Conservation (phyloP, 805 yeast species). For the Pichia manshurica region DNA sequence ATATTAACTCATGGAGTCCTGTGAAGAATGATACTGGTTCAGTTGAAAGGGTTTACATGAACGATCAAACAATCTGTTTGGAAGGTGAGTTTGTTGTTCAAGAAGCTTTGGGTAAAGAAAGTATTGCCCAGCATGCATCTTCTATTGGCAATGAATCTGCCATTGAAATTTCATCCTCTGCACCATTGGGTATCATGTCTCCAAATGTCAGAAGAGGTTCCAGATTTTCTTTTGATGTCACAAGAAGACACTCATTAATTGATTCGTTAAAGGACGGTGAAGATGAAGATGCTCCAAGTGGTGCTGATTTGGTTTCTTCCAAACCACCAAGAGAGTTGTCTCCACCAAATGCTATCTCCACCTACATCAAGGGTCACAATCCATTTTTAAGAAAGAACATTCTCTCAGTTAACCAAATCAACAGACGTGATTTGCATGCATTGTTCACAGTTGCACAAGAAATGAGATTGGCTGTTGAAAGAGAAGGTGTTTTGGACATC, state of each 20-base stretch:
- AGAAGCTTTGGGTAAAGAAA: slow-evolving; percentile 58
- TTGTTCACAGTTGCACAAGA: slow-evolving; percentile 97
- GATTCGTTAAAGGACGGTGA: slow-evolving; percentile 22
- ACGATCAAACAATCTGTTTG: slow-evolving; percentile 72
- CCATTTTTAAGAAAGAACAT: slow-evolving; percentile 87
- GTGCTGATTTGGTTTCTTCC: slow-evolving; percentile 66
- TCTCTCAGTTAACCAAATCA: slow-evolving; percentile 80
- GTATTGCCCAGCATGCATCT: slow-evolving; percentile 40
- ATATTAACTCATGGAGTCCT: slow-evolving; percentile 48
- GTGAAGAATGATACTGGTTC: slow-evolving; percentile 62
- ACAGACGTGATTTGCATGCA: slow-evolving; percentile 84
- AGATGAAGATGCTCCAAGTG: slow-evolving; percentile 43
- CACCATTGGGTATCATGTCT: slow-evolving; percentile 25
- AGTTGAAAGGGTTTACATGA: slow-evolving; percentile 80
- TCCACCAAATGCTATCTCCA: slow-evolving; percentile 74
- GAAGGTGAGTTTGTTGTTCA: slow-evolving; percentile 69
- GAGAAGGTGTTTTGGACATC: slow-evolving; percentile 89
- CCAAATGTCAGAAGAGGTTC: slow-evolving; percentile 35
- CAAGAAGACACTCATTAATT: slow-evolving; percentile 34
- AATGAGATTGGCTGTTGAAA: slow-evolving; percentile 93
- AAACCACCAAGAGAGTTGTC: slow-evolving; percentile 67
- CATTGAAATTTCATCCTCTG: slow-evolving; percentile 17
- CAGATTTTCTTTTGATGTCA: slow-evolving; percentile 46
- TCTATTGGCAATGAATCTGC: slow-evolving; percentile 17
- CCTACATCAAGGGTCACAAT: slow-evolving; percentile 74